Conservation (phyloP, 331 rosid genomes). For the Pyracantha coccinea region DNA sequence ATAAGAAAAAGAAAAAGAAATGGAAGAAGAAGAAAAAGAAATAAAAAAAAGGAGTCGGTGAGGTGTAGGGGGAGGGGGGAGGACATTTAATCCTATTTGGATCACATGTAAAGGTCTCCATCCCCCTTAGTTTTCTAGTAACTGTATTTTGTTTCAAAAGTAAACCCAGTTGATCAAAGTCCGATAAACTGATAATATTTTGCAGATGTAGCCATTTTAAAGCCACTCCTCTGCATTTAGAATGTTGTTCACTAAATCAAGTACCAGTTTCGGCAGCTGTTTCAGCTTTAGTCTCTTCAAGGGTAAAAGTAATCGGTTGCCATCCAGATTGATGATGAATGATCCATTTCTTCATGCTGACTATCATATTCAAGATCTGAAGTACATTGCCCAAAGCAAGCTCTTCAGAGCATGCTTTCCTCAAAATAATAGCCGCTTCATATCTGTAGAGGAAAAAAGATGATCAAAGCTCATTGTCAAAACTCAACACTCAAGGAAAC, state of each 20-base stretch:
- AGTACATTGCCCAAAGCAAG: constrained; percentile 56
- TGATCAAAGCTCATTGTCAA: background rate
- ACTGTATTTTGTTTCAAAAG: constrained; percentile 2
- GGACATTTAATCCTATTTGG: background rate
- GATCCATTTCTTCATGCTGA: constrained; percentile 62
- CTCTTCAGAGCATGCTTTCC: constrained; percentile 46
- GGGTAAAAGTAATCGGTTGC: constrained; percentile 56
- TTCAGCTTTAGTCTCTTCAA: constrained; percentile 24
- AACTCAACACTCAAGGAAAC: constrained; percentile 8
- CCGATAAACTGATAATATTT: constrained; percentile 4
- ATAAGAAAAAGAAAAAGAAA: background rate
- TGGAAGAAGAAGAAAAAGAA: background rate
- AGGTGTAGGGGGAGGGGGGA: background rate
- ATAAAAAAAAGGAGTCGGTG: background rate
- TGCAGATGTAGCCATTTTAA: constrained; percentile 12
- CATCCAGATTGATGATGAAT: constrained; percentile 54
- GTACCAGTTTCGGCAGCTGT: constrained; percentile 15
- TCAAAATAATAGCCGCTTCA: constrained; percentile 52
- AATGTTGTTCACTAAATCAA: constrained; percentile 16
- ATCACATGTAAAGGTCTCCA: constrained; percentile 14
- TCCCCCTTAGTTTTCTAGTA: constrained; percentile 8
- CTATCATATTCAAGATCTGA: constrained; percentile 55
- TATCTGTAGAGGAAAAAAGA: constrained; percentile 36
- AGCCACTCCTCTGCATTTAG: constrained; percentile 7
- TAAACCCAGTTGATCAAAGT: constrained; percentile 11